phyloP scores from a whole-genome alignment of 1,284 basidiomycete species.

The Fomitopsis schrenkii region DNA sequence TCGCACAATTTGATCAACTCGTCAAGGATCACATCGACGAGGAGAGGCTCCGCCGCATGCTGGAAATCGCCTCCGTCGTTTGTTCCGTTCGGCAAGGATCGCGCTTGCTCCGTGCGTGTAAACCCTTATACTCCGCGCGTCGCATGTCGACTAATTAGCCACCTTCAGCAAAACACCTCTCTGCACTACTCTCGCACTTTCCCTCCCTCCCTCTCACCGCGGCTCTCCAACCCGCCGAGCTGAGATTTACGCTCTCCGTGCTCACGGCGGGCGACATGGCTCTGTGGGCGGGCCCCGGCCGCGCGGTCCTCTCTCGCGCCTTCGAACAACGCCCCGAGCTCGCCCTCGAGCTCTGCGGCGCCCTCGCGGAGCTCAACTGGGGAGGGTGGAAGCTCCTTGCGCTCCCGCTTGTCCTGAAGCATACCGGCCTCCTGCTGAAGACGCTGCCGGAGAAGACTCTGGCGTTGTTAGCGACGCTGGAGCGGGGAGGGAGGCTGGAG shows the following conservation, averaged over 20 bases:
- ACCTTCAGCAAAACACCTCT: conserved; percentile 43
- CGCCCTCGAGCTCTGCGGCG: conserved; percentile 50
- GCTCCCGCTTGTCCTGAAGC: conserved; percentile 50
- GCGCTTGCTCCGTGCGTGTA: conserved; percentile 48
- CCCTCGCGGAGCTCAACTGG: conserved; percentile 62
- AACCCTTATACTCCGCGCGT: not conserved
- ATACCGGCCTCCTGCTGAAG: conserved; percentile 42
- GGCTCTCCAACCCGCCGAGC: conserved; percentile 36
- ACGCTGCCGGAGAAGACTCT: conserved; percentile 37
- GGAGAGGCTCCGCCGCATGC: conserved; percentile 31
- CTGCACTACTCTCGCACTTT: conserved; percentile 41
- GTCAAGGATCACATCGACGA: conserved; percentile 10
- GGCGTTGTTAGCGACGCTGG: conserved; percentile 47
- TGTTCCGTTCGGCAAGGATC: conserved; percentile 65
- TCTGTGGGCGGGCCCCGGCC: conserved; percentile 58
- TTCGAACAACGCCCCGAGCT: conserved; percentile 37
- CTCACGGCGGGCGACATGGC: conserved; percentile 61
- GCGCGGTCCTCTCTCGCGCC: conserved; percentile 50
- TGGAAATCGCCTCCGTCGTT: conserved; percentile 47
- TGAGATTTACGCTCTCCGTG: conserved; percentile 47
- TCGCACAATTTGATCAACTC: conserved; percentile 29
- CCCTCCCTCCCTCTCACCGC: conserved; percentile 34
- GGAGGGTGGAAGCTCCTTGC: conserved; percentile 70
- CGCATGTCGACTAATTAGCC: not conserved
- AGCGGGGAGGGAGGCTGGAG: conserved; percentile 41